These are phyloP conservation scores for Amphichorda felina DNA, from an alignment of 2,329 filamentous ascomycete species.

Conservation along the genomic window DNA sequence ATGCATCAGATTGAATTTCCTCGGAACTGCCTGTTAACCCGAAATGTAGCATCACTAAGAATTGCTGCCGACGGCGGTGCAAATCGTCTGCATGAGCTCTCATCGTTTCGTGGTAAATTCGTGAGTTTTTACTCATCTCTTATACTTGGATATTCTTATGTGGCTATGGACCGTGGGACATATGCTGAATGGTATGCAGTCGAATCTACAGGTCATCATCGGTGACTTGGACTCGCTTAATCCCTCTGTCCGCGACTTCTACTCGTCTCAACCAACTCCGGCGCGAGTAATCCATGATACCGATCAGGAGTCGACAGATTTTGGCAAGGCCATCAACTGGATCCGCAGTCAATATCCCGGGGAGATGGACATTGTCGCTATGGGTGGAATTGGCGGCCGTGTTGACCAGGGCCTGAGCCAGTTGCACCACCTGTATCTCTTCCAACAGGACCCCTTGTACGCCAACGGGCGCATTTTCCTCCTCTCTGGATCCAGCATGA, in stretches of 20 bases:
- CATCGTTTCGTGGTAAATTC: constrained; percentile 27
- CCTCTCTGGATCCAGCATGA: constrained; percentile 69
- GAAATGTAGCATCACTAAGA: constrained; percentile 42
- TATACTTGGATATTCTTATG: too few relatives aligned
- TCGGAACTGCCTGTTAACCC: neutral
- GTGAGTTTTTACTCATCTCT: constrained; percentile 15
- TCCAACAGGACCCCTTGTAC: constrained; percentile 38
- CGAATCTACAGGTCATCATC: constrained; percentile 61
- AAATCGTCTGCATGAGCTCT: constrained; percentile 53
- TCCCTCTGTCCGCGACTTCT: constrained; percentile 51
- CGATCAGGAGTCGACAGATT: constrained; percentile 88
- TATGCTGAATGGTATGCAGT: constrained; percentile 16
- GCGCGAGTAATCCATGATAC: constrained; percentile 55
- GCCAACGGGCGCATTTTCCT: constrained; percentile 56
- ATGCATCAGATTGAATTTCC: neutral
- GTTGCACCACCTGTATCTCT: constrained; percentile 70
- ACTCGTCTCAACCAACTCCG: constrained; percentile 36
- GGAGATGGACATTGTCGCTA: constrained; percentile 55
- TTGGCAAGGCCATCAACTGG: constrained; percentile 66
- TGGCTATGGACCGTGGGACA: too few relatives aligned
- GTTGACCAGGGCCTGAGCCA: constrained; percentile 89
- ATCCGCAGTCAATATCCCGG: constrained; percentile 27
- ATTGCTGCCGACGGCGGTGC: constrained; percentile 89
- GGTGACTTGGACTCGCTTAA: constrained; percentile 84
- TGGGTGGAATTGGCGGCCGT: constrained; percentile 79